These are phyloP conservation scores for Bauhinia variegata DNA, from an alignment of 306 rosid genomes.

Conservation along the genomic window DNA sequence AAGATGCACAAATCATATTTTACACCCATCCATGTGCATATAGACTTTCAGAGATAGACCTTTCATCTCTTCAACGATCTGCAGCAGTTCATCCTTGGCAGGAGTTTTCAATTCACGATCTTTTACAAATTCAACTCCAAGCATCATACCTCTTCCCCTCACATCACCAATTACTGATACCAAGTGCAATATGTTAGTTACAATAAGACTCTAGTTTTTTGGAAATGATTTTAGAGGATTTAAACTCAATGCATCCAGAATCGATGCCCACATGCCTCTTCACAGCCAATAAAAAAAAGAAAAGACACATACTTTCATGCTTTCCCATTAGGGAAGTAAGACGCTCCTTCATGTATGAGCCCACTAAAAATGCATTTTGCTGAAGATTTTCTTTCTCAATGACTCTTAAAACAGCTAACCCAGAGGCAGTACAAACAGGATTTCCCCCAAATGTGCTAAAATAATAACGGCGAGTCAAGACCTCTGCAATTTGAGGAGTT, in stretches of 20 bases:
- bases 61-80: conserved; percentile 48
- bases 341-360: conserved; percentile 47
- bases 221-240: not conserved
- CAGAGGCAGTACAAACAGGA: conserved; percentile 48
- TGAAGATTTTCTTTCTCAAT: conserved; percentile 55
- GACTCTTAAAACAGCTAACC: conserved; percentile 51
- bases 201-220: not conserved
- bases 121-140: conserved; percentile 53
- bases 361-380: conserved; percentile 44
- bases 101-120: conserved; percentile 47
- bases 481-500: conserved; percentile 52
- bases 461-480: conserved; percentile 31
- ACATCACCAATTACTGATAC: conserved; percentile 54
- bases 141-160: conserved; percentile 59
- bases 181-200: conserved; percentile 3
- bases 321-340: conserved; percentile 48
- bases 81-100: conserved; percentile 44
- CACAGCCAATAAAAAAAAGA: not conserved
- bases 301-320: conserved; percentile 42
- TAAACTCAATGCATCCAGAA: not conserved
- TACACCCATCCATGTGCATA: not conserved
- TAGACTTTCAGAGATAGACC: conserved; percentile 31
- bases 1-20: conserved; percentile 6
- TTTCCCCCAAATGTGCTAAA: conserved; percentile 62
- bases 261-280: not conserved